phyloP scores from a whole-genome alignment of 2,329 filamentous ascomycete species.

The Fusarium nelsonii region DNA sequence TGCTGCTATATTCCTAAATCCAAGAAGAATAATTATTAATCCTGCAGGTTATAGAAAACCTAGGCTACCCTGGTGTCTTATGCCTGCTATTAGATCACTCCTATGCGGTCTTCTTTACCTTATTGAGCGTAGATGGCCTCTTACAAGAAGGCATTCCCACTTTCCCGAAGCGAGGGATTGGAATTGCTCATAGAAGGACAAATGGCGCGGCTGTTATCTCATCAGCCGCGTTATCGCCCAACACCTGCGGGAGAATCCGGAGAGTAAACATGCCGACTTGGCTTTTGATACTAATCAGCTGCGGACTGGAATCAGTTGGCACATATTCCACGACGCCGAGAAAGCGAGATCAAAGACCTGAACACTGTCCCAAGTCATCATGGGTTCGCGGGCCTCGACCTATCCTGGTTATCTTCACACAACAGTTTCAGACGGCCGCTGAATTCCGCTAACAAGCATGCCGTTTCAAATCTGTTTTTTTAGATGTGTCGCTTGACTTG shows the following conservation, averaged over 20 bases:
- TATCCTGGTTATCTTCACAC: neutral
- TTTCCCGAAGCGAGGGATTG: neutral
- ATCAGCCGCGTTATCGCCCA: conserved; percentile 46
- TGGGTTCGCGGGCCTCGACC: conserved; percentile 21
- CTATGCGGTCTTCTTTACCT: conserved; percentile 55
- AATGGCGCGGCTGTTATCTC: conserved; percentile 50
- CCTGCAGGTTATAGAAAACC: conserved; percentile 55
- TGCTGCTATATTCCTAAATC: conserved; percentile 50
- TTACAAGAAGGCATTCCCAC: neutral
- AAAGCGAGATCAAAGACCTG: conserved; percentile 14
- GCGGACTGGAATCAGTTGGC: conserved; percentile 48
- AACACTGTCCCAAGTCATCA: conserved; percentile 8
- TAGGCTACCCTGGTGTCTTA: conserved; percentile 55
- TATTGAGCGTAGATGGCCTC: conserved; percentile 49
- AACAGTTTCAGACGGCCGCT: too few relatives aligned
- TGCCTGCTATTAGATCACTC: conserved; percentile 27
- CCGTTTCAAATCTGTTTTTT: too few relatives aligned
- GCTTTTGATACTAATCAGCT: conserved; percentile 51
- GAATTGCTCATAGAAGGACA: conserved; percentile 15
- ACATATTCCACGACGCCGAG: conserved; percentile 16
- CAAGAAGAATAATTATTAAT: conserved; percentile 55
- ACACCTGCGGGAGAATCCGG: conserved; percentile 21
- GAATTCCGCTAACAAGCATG: too few relatives aligned
- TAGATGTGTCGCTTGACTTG: too few relatives aligned
- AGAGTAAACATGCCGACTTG: conserved; percentile 50